Evolutionary conservation across 2,329 filamentous ascomycete genomes (phyloP).

Genomic region (Atkinsonella texensis): DNA sequence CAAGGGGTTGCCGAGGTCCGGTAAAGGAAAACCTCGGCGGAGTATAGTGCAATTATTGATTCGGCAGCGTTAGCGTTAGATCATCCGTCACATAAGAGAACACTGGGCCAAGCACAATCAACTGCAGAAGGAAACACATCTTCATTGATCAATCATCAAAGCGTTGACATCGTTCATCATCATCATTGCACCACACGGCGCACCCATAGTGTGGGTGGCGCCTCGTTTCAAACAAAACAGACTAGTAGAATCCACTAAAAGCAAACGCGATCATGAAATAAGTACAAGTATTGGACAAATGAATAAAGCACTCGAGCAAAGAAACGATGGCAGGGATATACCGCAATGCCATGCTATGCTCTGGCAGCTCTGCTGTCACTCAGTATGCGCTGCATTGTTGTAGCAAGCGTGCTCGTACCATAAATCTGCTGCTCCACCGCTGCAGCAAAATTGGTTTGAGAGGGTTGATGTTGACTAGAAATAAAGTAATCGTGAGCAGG

Average conservation of each 20-base stretch:
- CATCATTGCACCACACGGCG: neutral
- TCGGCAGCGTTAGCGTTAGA: too few relatives aligned
- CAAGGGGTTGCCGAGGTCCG: too few relatives aligned
- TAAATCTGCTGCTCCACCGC: constrained; percentile 1
- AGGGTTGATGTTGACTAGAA: neutral
- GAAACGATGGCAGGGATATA: neutral
- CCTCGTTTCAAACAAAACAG: neutral
- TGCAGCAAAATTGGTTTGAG: neutral
- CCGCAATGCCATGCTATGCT: neutral
- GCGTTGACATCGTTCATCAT: neutral
- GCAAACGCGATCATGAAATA: neutral
- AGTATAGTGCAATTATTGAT: too few relatives aligned
- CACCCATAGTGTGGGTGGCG: neutral
- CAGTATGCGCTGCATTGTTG: neutral
- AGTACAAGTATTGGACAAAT: neutral
- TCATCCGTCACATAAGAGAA: too few relatives aligned
- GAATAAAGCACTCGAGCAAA: neutral
- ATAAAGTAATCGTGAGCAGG: neutral
- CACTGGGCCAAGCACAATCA: too few relatives aligned
- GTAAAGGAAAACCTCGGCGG: too few relatives aligned
- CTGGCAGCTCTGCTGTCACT: neutral
- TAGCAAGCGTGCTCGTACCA: neutral
- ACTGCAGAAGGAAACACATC: too few relatives aligned
- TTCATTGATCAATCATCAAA: neutral
- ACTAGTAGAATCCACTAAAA: neutral